Evolutionary conservation across 2,329 filamentous ascomycete genomes (phyloP).

Genomic region (Aplosporella prunicola): DNA sequence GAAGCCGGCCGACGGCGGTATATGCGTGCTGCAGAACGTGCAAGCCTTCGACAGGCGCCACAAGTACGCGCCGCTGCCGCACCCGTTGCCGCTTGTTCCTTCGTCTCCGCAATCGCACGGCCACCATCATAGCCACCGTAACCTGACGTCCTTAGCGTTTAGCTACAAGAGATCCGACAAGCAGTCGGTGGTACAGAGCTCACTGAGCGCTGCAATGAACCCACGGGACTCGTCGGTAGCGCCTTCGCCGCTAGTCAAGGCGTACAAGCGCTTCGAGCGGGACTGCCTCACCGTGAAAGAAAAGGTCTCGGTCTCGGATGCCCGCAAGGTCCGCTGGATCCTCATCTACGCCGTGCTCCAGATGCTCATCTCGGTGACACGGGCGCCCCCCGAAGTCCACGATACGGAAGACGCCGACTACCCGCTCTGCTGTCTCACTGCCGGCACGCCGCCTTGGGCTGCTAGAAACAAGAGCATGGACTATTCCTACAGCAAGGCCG

Average conservation of each 20-base stretch:
- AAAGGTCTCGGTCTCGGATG: conserved; percentile 53
- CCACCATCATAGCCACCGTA: conserved; percentile 23
- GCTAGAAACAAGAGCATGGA: not conserved
- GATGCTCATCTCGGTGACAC: conserved; percentile 56
- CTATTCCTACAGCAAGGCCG: too few species aligned
- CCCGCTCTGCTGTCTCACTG: conserved; percentile 41
- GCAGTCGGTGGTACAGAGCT: not conserved
- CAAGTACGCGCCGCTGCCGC: conserved; percentile 49
- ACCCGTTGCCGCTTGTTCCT: conserved; percentile 61
- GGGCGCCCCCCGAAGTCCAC: conserved; percentile 51
- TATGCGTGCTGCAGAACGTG: conserved; percentile 61
- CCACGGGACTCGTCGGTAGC: conserved; percentile 24
- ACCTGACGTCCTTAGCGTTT: conserved; percentile 27
- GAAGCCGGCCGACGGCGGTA: conserved; percentile 51
- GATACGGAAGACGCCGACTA: conserved; percentile 51
- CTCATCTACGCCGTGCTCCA: conserved; percentile 66
- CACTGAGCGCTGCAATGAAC: conserved; percentile 42
- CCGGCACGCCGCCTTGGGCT: conserved; percentile 32
- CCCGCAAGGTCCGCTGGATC: conserved; percentile 70
- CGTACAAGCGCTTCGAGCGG: conserved; percentile 63
- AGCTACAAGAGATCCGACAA: conserved; percentile 36
- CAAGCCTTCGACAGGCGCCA: conserved; percentile 56
- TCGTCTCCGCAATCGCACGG: conserved; percentile 21
- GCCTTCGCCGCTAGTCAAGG: conserved; percentile 48
- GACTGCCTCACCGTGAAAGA: conserved; percentile 42